Percentiles rank a stretch among this genome's conserved stretches.
These are phyloP conservation scores for Coprinellus micaceus DNA, from an alignment of 768 basidiomycete species.

Conservation along the genomic window DNA sequence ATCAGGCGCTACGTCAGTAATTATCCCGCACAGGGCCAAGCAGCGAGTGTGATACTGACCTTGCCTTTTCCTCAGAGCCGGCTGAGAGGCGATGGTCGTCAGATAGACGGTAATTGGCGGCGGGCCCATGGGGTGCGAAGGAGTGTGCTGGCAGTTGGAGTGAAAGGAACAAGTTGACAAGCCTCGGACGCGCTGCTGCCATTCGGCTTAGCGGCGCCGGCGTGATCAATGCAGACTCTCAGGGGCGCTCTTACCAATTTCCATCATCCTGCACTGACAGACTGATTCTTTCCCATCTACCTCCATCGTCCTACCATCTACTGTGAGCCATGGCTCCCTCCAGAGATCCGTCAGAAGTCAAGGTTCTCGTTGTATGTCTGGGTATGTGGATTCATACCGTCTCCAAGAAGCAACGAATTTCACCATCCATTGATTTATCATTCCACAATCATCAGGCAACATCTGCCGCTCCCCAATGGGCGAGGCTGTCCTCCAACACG, in stretches of 20 bases:
- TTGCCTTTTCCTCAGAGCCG: slow-evolving; percentile 74
- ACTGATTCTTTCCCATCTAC: background rate
- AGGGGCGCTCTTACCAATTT: slow-evolving; percentile 7
- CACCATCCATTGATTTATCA: too few relatives aligned
- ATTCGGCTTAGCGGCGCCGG: background rate
- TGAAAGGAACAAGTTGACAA: background rate
- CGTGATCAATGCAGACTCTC: slow-evolving; percentile 2
- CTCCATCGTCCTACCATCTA: background rate
- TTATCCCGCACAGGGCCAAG: background rate
- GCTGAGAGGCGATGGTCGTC: slow-evolving; percentile 85
- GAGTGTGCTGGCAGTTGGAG: background rate
- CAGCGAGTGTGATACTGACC: slow-evolving; percentile 41
- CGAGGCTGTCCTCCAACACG: slow-evolving; percentile 76
- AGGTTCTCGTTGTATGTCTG: slow-evolving; percentile 73
- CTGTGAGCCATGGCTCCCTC: slow-evolving; percentile 20
- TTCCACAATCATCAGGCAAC: slow-evolving; percentile 61
- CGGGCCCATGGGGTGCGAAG: slow-evolving; percentile 53
- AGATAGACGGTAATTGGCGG: slow-evolving; percentile 82
- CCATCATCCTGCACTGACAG: background rate
- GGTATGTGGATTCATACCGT: slow-evolving; percentile 26
- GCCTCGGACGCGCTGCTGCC: background rate
- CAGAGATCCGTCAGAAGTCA: slow-evolving; percentile 29
- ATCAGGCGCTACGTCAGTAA: slow-evolving; percentile 5
- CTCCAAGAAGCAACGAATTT: background rate
- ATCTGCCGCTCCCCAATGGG: slow-evolving; percentile 93